Conservation (phyloP, 2,329 filamentous ascomycete species). For the Paraconiothyrium sp. region DNA sequence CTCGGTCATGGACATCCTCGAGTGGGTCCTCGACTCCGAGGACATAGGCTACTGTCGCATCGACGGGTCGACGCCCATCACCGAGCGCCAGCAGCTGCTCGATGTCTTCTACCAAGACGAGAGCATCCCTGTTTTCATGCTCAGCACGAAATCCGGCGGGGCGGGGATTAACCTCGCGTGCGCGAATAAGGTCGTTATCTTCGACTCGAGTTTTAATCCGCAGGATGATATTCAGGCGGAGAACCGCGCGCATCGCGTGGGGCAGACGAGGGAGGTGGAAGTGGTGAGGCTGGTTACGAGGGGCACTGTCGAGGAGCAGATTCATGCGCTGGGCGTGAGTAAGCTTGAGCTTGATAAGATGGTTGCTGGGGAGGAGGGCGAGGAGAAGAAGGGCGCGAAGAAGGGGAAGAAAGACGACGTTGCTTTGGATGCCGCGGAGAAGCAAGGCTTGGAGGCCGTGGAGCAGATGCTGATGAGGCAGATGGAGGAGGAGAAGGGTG, state of each 20-base stretch:
- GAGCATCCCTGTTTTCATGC: slow-evolving; percentile 86
- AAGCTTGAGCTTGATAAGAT: slow-evolving; percentile 89
- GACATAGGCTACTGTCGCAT: slow-evolving; percentile 83
- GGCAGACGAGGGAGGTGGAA: slow-evolving; percentile 89
- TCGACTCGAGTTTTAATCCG: slow-evolving; percentile 96
- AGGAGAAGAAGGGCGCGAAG: slow-evolving; percentile 39
- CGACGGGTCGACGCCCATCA: slow-evolving; percentile 83
- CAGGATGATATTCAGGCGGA: slow-evolving; percentile 99
- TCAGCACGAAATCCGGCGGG: slow-evolving; percentile 94
- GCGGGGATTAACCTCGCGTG: slow-evolving; percentile 95
- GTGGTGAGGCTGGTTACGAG: slow-evolving; percentile 84
- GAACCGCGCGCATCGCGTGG: slow-evolving; percentile 94
- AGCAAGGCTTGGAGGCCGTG: slow-evolving; percentile 45
- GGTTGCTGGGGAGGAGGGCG: slow-evolving; percentile 69
- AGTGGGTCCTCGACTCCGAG: slow-evolving; percentile 78
- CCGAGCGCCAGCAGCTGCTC: slow-evolving; percentile 85
- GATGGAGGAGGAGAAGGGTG: slow-evolving; percentile 24
- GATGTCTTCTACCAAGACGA: slow-evolving; percentile 82
- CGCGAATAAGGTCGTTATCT: slow-evolving; percentile 97
- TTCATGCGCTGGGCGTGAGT: slow-evolving; percentile 88
- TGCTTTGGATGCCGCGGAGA: slow-evolving; percentile 46
- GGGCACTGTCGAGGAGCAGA: slow-evolving; percentile 90
- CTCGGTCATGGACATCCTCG: slow-evolving; percentile 88
- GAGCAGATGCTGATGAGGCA: slow-evolving; percentile 54
- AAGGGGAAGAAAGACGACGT: slow-evolving; percentile 30